Evolutionary conservation across 1,139 yeast genomes (phyloP).

Genomic region (Sporopachydermia cereana): DNA sequence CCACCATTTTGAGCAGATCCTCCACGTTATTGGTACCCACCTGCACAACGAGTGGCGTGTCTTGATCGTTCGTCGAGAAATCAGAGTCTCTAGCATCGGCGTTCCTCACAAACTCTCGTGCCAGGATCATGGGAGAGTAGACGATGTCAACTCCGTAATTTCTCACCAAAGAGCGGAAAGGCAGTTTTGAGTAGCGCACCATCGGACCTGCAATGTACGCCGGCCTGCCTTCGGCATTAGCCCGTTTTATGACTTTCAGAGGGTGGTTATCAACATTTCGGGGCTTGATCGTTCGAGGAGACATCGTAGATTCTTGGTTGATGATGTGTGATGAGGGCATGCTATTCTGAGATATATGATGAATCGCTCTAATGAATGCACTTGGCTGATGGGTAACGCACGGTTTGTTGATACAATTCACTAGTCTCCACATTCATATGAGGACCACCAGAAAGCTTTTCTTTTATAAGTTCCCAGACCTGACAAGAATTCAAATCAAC

Average conservation of each 20-base stretch:
- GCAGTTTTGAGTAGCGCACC: slow-evolving; percentile 92
- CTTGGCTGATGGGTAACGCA: too few species aligned
- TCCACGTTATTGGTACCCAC: slow-evolving; percentile 82
- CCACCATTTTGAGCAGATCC: slow-evolving; percentile 76
- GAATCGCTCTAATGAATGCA: too few species aligned
- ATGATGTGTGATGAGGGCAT: too few species aligned
- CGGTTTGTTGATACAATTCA: too few species aligned
- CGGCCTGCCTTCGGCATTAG: slow-evolving; percentile 40
- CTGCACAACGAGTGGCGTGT: slow-evolving; percentile 72
- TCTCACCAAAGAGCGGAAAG: slow-evolving; percentile 74
- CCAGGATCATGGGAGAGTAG: slow-evolving; percentile 92
- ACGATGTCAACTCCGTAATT: slow-evolving; percentile 71
- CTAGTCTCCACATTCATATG: too few species aligned
- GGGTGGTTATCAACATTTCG: slow-evolving; percentile 46
- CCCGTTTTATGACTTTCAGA: slow-evolving; percentile 35
- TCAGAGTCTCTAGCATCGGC: slow-evolving; percentile 71
- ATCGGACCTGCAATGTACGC: slow-evolving; percentile 87
- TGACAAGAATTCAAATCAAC: too few species aligned
- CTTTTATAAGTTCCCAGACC: too few species aligned
- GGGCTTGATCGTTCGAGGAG: slow-evolving; percentile 11
- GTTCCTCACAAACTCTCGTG: slow-evolving; percentile 87
- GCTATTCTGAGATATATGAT: too few species aligned
- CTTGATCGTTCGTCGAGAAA: slow-evolving; percentile 63
- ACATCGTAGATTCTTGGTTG: too few species aligned
- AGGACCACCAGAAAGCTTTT: too few species aligned